Evolutionary conservation across 768 basidiomycete genomes (phyloP).

Genomic region (Lactarius trivialis): DNA sequence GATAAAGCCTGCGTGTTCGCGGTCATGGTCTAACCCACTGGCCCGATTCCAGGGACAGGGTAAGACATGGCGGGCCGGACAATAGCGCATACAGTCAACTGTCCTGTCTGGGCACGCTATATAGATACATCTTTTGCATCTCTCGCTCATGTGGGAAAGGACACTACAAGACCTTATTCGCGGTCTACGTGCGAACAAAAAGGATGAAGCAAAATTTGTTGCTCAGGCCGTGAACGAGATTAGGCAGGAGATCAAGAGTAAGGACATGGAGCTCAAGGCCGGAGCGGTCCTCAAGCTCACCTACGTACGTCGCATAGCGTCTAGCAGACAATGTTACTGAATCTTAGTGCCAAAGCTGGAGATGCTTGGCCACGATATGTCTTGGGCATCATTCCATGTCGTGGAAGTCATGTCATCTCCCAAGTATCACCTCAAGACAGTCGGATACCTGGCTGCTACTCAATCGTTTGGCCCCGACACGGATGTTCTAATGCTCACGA

Average conservation of each 20-base stretch:
- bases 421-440: slow-evolving; percentile 85
- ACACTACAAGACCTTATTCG: slow-evolving; percentile 93
- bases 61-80: neutral
- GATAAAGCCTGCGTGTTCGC: slow-evolving; percentile 3
- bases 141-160: slow-evolving; percentile 81
- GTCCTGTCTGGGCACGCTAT: neutral
- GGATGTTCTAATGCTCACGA: slow-evolving; percentile 95
- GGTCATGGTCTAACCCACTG: neutral
- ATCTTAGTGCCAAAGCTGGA: slow-evolving; percentile 60
- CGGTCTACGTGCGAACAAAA: slow-evolving; percentile 92
- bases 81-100: neutral
- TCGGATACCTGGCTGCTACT: slow-evolving; percentile 90
- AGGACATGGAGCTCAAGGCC: slow-evolving; percentile 96
- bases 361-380: slow-evolving; percentile 94
- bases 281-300: slow-evolving; percentile 92
- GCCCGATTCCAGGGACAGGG: neutral
- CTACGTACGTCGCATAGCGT: slow-evolving; percentile 60
- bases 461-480: slow-evolving; percentile 92
- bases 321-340: slow-evolving; percentile 19
- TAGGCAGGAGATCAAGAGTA: slow-evolving; percentile 79
- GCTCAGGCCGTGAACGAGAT: slow-evolving; percentile 93
- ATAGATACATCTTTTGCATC: slow-evolving; percentile 13
- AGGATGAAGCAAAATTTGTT: slow-evolving; percentile 88
- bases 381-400: slow-evolving; percentile 94
- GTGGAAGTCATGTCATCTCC: slow-evolving; percentile 97